Evolutionary conservation across 495 filamentous ascomycete genomes (phyloP), one percentile per base, ranked within the genome.

Genomic region (Margaritispora aquatica): DNA sequence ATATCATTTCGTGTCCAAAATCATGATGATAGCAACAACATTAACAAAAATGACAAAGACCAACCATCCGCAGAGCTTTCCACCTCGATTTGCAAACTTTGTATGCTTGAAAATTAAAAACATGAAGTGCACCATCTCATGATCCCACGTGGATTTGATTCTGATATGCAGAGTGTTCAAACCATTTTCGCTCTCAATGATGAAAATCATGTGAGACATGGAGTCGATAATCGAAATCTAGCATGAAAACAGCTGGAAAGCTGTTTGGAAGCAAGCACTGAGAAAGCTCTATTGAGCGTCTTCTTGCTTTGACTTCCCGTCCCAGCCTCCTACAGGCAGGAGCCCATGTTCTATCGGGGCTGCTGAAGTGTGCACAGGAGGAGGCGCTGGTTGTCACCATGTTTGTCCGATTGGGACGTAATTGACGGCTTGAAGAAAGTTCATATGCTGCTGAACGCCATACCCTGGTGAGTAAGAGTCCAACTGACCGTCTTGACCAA

Each of bases 401-500:
- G 38, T 44, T n/a, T 44, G 38, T 2, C 38, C 38, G 19, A 17
- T 17, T 5, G 29, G 29, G 11, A 44, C 38, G 38, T 10, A n/a
- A 17, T 44, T 44, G 8, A 44, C 38, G 11, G 38, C 38, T n/a
- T 44, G 38, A 3, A 44, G 38, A n/a, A 44, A 44, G 15, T 44
- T 44, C 3, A 17, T 8, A 3, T 44, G 38, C 8, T 44, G 3
- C 38, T 8, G 15, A 17, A 10, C 11, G 3, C 38, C 38, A 10
- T 44, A n/a, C n/a, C n/a, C n/a, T n/a, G n/a, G n/a, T n/a, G n/a
- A 17, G 3, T 2, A 44, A 44, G 38, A 3, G 19, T 44, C 15
- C 52, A 54, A 41, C 31, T 31, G 52, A 7, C 15, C 15, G 4
- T 56, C 53, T 21, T 62, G 60, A 11, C n/a, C 50, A 19, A 57